Base-by-base conservation (phyloP, 1,139 yeast genomes). In the Scheffersomyces cryptocercus region DNA sequence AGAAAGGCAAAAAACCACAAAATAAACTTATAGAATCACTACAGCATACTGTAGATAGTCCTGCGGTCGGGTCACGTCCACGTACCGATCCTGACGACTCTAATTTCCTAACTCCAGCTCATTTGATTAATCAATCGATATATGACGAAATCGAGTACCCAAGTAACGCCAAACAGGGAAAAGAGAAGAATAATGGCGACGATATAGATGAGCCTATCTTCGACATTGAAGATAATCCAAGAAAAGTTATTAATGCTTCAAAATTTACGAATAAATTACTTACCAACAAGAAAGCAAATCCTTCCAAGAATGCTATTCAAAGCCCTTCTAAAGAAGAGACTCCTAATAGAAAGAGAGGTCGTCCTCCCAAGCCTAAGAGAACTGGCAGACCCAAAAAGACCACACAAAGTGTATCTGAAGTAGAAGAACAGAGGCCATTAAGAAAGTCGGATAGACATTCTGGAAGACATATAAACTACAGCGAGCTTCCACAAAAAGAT, bases 371-470 rank as follows among this genome's bases (percentile, higher is more conserved):
- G 33, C 43, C 45, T n/a, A 44, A 34, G 13, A 42, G 45, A 28
- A 44, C 44, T 20, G 36, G 43, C 3, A 20, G 26, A 20, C 26
- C 26, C 26, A 20, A 20, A 20, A 20, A 20, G 26, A 6, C 26
- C 3, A 6, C 8, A 20, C 9, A 20, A 20, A 20, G 8, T 20
- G 8, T 3, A 5, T 20, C 26, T 6, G 8, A 20, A 20, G 7
- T 20, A 2, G 26, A 20, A 3, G 26, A 20, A 20, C 7, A 20
- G 8, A 6, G 26, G 26, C 26, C 26, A 3, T 20, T 20, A 20
- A 14, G 54, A 51, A 11, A 38, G 48, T 12, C 53, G 50, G 13
- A 47, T 45, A 28, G 51, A 49, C 15, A 20, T 6, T 20, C 26
- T 6, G 26, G 39, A 45, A 15, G 45, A 41, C 29, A 29, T 38